Conservation (phyloP, 192 early-diverging fungal genomes). For the Coemansia interrupta region DNA sequence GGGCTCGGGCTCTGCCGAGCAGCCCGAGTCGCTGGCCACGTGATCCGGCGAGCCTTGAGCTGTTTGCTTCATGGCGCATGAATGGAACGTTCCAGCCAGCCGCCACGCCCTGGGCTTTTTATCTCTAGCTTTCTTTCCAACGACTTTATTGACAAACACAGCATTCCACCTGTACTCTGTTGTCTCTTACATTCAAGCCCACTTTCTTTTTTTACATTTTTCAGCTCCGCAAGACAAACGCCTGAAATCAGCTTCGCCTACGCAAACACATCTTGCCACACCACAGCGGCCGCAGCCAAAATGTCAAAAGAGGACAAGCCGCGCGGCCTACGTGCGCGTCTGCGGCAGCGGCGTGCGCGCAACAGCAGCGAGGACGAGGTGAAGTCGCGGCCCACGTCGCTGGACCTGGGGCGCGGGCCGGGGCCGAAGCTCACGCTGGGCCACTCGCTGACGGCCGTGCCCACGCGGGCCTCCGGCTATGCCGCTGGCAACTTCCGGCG, state of each 20-base stretch:
- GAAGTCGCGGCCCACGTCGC: conserved; percentile 35
- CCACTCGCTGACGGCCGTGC: conserved; percentile 41
- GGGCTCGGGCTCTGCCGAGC: conserved; percentile 22
- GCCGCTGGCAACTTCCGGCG: no score
- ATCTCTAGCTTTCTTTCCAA: no score
- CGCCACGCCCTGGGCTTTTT: background rate
- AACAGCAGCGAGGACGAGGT: conserved; percentile 46
- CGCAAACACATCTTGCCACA: background rate
- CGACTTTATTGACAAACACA: no score
- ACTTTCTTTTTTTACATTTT: conserved; percentile 1
- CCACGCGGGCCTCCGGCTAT: conserved; percentile 12
- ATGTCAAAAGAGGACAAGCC: conserved; percentile 43
- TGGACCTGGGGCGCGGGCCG: conserved; percentile 32
- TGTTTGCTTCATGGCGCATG: no score
- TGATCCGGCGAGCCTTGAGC: background rate
- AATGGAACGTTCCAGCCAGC: background rate
- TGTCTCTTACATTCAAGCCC: background rate
- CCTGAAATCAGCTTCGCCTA: background rate
- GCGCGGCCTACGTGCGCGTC: conserved; percentile 42
- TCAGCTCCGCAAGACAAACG: no score
- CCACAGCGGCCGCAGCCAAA: background rate
- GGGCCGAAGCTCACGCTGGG: conserved; percentile 16
- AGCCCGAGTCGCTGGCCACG: conserved; percentile 16
- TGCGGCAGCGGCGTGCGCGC: conserved; percentile 43
- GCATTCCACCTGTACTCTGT: background rate